phyloP scores from a whole-genome alignment of 805 yeast genomes.

The Komagataella pastoris region DNA sequence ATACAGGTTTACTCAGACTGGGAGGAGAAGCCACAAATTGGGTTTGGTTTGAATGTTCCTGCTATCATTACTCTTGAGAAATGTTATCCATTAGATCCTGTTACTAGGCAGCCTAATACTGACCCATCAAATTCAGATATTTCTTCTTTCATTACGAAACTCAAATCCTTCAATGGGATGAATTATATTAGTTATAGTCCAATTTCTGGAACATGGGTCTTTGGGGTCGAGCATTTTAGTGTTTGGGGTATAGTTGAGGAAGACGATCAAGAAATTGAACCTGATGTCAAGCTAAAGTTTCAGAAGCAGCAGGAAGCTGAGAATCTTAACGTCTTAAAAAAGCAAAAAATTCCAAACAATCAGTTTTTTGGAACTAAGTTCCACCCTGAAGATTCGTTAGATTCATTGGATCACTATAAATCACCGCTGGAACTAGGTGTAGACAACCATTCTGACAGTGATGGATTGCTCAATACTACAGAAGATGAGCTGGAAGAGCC shows the following conservation, averaged over 20 bases:
- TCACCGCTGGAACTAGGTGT: constrained; percentile 2
- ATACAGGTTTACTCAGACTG: constrained; percentile 54
- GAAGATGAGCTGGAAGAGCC: neutral
- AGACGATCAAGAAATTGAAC: constrained; percentile 42
- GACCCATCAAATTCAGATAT: constrained; percentile 25
- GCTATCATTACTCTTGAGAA: constrained; percentile 59
- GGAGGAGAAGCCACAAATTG: constrained; percentile 41
- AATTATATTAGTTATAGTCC: constrained; percentile 74
- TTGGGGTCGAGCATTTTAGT: constrained; percentile 83
- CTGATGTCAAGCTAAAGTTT: constrained; percentile 21
- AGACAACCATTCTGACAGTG: constrained; percentile 8
- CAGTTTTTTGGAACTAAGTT: constrained; percentile 2
- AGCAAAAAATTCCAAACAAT: constrained; percentile 9
- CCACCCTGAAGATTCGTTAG: constrained; percentile 19
- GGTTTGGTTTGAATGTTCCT: constrained; percentile 64
- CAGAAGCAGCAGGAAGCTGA: constrained; percentile 14
- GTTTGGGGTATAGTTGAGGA: constrained; percentile 83
- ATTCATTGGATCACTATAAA: constrained; percentile 3
- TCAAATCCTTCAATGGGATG: constrained; percentile 53
- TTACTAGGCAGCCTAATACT: constrained; percentile 11
- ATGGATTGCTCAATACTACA: neutral
- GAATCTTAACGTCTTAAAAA: constrained; percentile 9
- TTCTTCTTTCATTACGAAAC: constrained; percentile 31
- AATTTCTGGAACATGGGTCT: constrained; percentile 61
- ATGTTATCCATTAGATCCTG: constrained; percentile 31